phyloP scores from a whole-genome alignment of 2,329 filamentous ascomycete genomes.

The Orbilia brochopaga region DNA sequence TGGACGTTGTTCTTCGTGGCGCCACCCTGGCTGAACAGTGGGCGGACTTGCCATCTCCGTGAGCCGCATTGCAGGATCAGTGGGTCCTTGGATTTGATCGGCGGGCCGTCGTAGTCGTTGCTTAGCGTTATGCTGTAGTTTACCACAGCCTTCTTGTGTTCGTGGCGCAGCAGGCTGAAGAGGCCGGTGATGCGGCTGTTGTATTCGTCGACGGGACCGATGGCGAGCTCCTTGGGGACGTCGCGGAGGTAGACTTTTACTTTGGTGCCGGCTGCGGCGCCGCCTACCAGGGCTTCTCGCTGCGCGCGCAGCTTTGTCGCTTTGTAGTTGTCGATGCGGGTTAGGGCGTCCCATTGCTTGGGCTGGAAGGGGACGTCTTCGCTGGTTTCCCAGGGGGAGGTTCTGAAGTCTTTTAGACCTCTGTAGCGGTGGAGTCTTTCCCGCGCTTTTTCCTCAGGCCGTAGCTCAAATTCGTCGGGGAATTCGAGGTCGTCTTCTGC shows the following conservation, averaged over 20 bases:
- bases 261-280: conserved; percentile 80
- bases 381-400: conserved; percentile 84
- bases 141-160: conserved; percentile 88
- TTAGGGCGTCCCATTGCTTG: conserved; percentile 82
- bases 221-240: conserved; percentile 64
- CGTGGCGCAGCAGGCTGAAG: conserved; percentile 88
- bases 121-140: conserved; percentile 89
- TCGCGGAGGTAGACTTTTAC: conserved; percentile 77
- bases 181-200: conserved; percentile 66
- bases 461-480: conserved; percentile 94
- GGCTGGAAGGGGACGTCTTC: conserved; percentile 88
- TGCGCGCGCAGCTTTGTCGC: conserved; percentile 76
- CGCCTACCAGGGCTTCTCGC: conserved; percentile 85
- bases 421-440: conserved; percentile 86
- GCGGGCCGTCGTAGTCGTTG: conserved; percentile 71
- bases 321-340: conserved; percentile 89
- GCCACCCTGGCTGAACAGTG: conserved; percentile 85
- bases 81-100: conserved; percentile 90
- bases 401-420: conserved; percentile 87
- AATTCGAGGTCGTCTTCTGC: conserved; percentile 92
- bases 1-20: conserved; percentile 90
- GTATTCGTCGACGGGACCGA: conserved; percentile 58
- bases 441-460: conserved; percentile 81
- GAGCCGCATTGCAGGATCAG: conserved; percentile 90
- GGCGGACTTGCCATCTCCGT: conserved; percentile 83